Percentiles rank a stretch among this genome's conserved stretches.
phyloP scores from a whole-genome alignment of 2,329 filamentous ascomycete species.

The Scleromitrula shiraiana region DNA sequence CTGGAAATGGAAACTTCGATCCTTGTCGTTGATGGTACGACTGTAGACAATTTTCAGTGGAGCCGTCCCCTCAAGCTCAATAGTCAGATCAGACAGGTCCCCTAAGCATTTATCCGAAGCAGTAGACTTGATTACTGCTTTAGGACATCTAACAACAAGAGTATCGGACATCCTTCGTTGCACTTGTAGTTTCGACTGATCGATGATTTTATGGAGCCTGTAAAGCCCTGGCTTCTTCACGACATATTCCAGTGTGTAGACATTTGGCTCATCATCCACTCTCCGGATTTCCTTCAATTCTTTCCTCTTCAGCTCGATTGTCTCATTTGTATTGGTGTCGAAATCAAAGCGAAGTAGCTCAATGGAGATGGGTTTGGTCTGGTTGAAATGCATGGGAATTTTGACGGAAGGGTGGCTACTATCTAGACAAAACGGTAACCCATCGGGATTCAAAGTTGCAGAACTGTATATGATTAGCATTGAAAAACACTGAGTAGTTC shows the following conservation, averaged over 20 bases:
- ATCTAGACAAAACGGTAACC: constrained; percentile 73
- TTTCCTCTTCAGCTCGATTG: constrained; percentile 63
- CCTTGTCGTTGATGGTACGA: constrained; percentile 73
- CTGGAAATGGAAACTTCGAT: constrained; percentile 82
- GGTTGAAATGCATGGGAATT: constrained; percentile 87
- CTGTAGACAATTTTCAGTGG: constrained; percentile 91
- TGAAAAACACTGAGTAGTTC: neutral
- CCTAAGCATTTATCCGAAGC: constrained; percentile 68
- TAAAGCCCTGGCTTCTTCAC: constrained; percentile 87
- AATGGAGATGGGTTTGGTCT: constrained; percentile 80
- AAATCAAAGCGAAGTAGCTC: constrained; percentile 85
- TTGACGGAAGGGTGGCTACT: constrained; percentile 50
- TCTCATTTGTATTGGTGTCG: constrained; percentile 71
- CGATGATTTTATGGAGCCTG: constrained; percentile 73
- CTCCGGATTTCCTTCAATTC: constrained; percentile 63
- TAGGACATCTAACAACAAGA: constrained; percentile 79
- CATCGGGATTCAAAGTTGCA: constrained; percentile 77
- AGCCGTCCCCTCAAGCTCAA: constrained; percentile 81
- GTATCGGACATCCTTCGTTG: constrained; percentile 69
- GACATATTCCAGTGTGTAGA: constrained; percentile 57
- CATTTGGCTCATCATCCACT: constrained; percentile 50
- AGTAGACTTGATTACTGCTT: constrained; percentile 61
- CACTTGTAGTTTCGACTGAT: constrained; percentile 90
- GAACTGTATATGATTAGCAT: constrained; percentile 43
- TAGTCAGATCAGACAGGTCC: constrained; percentile 75